These are phyloP conservation scores for Coemansia sp. DNA, from an alignment of 192 early-diverging fungal genomes.

Conservation along the genomic window DNA sequence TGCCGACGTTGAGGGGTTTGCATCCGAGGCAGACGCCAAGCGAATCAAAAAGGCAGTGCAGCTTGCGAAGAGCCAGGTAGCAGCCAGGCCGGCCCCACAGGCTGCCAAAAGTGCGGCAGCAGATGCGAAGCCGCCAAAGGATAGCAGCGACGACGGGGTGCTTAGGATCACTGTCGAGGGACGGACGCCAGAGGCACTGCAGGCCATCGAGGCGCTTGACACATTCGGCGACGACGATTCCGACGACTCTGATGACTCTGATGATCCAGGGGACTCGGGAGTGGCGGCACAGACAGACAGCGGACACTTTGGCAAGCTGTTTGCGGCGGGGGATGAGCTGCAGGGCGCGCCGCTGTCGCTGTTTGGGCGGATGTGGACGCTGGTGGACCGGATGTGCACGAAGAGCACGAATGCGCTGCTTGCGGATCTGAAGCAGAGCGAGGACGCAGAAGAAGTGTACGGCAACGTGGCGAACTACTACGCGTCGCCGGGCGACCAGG, in stretches of 20 bases:
- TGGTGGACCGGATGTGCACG: constrained; percentile 35
- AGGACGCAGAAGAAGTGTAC: background rate
- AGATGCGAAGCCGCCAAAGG: background rate
- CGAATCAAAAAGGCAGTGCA: constrained; percentile 26
- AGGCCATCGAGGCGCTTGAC: background rate
- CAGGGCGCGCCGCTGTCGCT: constrained; percentile 23
- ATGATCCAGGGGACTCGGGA: background rate
- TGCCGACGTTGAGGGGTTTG: constrained; percentile 51
- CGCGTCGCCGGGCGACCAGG: constrained; percentile 26
- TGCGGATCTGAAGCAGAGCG: constrained; percentile 10
- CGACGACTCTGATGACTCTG: background rate
- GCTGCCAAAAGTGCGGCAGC: background rate
- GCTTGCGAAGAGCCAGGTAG: background rate
- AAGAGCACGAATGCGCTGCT: constrained; percentile 20
- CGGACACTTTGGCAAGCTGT: constrained; percentile 23
- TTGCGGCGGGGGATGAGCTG: constrained; percentile 8
- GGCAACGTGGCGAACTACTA: constrained; percentile 15
- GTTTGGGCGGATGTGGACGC: constrained; percentile 49
- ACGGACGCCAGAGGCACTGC: background rate
- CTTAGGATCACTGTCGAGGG: constrained; percentile 1
- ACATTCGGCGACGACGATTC: background rate
- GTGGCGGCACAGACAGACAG: background rate
- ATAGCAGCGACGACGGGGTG: background rate
- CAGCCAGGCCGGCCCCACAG: background rate
- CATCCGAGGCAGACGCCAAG: constrained; percentile 23